Conservation (phyloP, 441 rosid genomes). For the Gossypium gossypioides region DNA sequence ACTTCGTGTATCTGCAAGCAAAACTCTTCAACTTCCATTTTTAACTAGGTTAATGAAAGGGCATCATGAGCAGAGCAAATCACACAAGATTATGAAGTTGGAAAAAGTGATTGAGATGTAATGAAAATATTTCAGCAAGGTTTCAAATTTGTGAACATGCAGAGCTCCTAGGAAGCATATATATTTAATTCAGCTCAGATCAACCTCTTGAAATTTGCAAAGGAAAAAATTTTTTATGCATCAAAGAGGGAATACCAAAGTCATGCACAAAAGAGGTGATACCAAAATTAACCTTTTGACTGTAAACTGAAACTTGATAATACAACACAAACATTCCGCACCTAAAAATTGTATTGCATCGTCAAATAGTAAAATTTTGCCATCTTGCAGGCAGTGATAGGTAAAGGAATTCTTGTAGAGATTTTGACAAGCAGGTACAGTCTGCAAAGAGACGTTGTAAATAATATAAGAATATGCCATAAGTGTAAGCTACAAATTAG, state of each 20-base stretch:
- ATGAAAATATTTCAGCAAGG: not conserved
- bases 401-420: slow-evolving; percentile 88
- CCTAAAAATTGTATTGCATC: slow-evolving; percentile 81
- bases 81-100: not conserved
- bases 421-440: slow-evolving; percentile 84
- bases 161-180: not conserved
- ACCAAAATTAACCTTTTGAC: slow-evolving; percentile 1
- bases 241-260: not conserved
- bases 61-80: not conserved
- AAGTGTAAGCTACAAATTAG: not conserved
- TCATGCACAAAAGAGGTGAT: not conserved
- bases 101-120: not conserved
- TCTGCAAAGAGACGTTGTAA: slow-evolving; percentile 35
- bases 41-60: not conserved
- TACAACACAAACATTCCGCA: slow-evolving; percentile 21
- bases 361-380: slow-evolving; percentile 60
- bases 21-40: not conserved
- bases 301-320: not conserved
- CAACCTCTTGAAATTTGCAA: not conserved
- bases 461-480: slow-evolving; percentile 14
- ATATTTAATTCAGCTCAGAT: not conserved
- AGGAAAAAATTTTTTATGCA: not conserved
- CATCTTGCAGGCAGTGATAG: slow-evolving; percentile 77
- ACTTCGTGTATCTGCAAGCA: not conserved
- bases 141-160: not conserved